Percentiles rank a stretch among this genome's conserved stretches.
phyloP scores from a whole-genome alignment of 805 yeast genomes.

The Starmerella asiatica region DNA sequence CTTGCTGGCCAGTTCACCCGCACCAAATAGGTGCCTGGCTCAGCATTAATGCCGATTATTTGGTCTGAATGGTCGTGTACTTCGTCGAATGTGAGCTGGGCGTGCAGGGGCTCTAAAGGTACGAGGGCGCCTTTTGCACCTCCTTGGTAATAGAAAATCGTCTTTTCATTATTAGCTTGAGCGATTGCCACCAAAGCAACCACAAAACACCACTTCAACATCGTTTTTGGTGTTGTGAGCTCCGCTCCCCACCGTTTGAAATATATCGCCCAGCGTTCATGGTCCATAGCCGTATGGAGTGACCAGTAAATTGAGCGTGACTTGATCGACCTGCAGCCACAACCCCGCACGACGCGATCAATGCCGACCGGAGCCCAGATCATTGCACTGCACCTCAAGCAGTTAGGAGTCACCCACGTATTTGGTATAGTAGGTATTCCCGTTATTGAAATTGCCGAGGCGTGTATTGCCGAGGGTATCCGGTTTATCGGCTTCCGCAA shows the following conservation, averaged over 20 bases:
- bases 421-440: constrained; percentile 71
- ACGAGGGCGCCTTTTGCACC: neutral
- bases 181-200: neutral
- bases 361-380: constrained; percentile 32
- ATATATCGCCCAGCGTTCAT: too few relatives aligned
- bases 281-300: too few relatives aligned
- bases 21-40: constrained; percentile 22
- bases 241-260: too few relatives aligned
- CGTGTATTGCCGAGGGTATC: constrained; percentile 40
- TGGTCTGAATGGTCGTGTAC: too few relatives aligned
- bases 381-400: constrained; percentile 37
- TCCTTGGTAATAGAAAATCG: neutral
- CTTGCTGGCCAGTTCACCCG: constrained; percentile 29
- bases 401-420: constrained; percentile 41
- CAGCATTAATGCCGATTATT: too few relatives aligned
- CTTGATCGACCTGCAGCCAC: too few relatives aligned
- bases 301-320: too few relatives aligned
- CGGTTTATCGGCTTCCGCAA: constrained; percentile 49
- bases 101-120: neutral
- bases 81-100: neutral
- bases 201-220: too few relatives aligned
- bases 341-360: too few relatives aligned
- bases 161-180: neutral
- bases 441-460: constrained; percentile 57
- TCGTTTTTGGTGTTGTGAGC: too few relatives aligned